Base-by-base conservation (phyloP, 164 flowering plant genomes). In the Umbilicus rupestris region DNA sequence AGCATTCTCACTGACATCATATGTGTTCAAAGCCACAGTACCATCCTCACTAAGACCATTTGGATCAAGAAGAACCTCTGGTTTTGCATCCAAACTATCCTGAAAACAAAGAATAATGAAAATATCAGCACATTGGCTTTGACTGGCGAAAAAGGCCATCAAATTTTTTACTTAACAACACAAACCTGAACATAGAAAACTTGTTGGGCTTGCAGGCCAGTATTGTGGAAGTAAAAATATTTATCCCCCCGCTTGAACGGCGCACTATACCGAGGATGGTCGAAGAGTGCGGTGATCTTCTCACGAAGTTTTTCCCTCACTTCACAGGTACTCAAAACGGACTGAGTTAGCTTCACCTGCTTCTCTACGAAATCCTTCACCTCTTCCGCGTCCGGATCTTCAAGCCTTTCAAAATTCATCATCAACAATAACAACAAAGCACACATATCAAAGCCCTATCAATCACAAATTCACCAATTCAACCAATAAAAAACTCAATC, bases 1-100 rank as follows among this genome's bases (percentile, higher is more conserved):
- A 8, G 95, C 97, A 82, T 95, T 96, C 78, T 95, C 86, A 45
- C 99, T 90, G 31, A 92, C 76, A 0, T 79, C 52, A 65, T 58
- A 63, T 0, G 65, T 70, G 68, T 63, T 88, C 79, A 95, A 71
- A 3, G 99, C 73, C 9, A 92, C 95, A 3, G 97, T 95, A 62
- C 99, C 99, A 76, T 95, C 99, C 52, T 92, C 89, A 75, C 99
- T 95, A 9, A 95, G 82, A 14, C 74, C 71, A 77, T 95, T 95
- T 1, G 99, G 99, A 74, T 95, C 99, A 71, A 95, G 89, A 78
- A 95, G 77, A 70, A 90, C 87, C 81, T 90, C 89, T 10, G 96
- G 74, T 70, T 82, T 69, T 41, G 85, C 92, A 69, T 95, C 89
- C 78, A 92, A 78, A 73, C 87, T 80, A 80, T 92, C 90, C 97